Base-by-base conservation (phyloP, 495 filamentous ascomycete species). In the Neurospora tetrasperma region DNA sequence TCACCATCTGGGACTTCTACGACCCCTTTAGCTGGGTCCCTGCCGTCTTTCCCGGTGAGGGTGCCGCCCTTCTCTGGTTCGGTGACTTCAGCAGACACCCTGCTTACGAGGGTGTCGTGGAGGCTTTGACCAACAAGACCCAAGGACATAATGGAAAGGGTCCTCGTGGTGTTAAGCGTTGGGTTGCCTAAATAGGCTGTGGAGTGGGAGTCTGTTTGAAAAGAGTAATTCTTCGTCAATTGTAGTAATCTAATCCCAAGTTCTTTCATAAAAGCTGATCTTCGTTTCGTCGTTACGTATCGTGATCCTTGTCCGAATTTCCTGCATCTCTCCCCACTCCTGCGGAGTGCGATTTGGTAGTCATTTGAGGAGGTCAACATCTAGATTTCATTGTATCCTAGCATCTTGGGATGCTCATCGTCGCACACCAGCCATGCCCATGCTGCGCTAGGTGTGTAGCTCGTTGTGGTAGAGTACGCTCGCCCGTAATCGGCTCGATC, bases 1-100 rank as follows among this genome's bases (percentile, higher is more conserved):
- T 93, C 44, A 93, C 89, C 14, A 84, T 90, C 69, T 94, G 91
- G 91, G 91, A 85, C 73, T 86, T 82, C 42, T 82, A 82, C 54
- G 85, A 86, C 72, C 81, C 42, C 81, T 89, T 83, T 86, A 86
- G 69, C 77, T 91, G 89, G 89, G 84, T 91, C 8, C 89, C 89
- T 1, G 74, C 73, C 40, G 82, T 83, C 4, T 91, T 91, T 78
- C 27, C 78, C 0, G 88, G 87, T 14, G 75, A 87, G 69, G 89
- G 89, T 10, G 86, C 80, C 6, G 84, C 87, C 2, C 77, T 81
- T 31, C 83, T 88, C 14, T 89, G 85, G 84, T 79, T 81, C 41
- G 83, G 81, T 70, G 82, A 89, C 73, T 84, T 86, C 43, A 81
- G 71, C 11, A 88, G 85, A 80, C 88, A 90, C 81, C 87, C 88